Conservation (phyloP, 1,284 basidiomycete genomes). For the Pisolithus thermaeus region DNA sequence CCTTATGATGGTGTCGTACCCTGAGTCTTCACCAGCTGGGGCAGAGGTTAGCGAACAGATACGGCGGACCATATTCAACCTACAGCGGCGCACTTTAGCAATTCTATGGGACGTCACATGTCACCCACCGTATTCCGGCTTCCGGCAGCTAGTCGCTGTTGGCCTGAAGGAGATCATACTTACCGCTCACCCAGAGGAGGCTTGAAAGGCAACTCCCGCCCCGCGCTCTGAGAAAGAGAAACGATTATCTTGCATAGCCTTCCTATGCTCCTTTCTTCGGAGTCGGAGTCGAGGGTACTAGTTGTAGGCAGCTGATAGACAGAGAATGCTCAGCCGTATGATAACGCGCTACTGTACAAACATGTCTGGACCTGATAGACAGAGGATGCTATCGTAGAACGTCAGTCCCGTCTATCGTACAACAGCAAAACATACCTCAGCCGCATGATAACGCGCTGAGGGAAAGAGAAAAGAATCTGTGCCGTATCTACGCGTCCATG, state of each 20-base stretch:
- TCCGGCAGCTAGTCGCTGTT: conserved; percentile 46
- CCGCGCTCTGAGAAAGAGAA: conserved; percentile 53
- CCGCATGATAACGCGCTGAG: too few relatives aligned
- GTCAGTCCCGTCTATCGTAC: too few relatives aligned
- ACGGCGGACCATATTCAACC: conserved; percentile 69
- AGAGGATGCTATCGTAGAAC: too few relatives aligned
- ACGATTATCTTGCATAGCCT: conserved; percentile 70
- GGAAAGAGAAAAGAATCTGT: too few relatives aligned
- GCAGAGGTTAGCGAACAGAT: conserved; percentile 61
- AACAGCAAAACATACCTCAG: too few relatives aligned
- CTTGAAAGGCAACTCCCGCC: conserved; percentile 49
- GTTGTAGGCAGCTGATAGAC: too few relatives aligned
- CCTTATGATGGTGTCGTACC: conserved; percentile 35
- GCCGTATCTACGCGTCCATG: too few relatives aligned
- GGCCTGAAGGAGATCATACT: conserved; percentile 58
- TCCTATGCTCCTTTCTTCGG: conserved; percentile 71
- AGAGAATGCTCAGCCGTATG: too few relatives aligned
- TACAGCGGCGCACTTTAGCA: too few relatives aligned
- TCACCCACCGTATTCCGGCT: conserved; percentile 28
- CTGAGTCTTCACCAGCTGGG: conserved; percentile 29
- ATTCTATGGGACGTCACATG: too few relatives aligned
- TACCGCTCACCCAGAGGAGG: conserved; percentile 34
- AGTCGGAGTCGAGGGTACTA: conserved; percentile 73
- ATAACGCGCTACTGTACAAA: too few relatives aligned
- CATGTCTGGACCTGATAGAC: too few relatives aligned